Evolutionary conservation across 768 basidiomycete genomes (phyloP), one percentile per base, ranked within the genome.

Genomic region (Strobilomyces dryophilus): DNA sequence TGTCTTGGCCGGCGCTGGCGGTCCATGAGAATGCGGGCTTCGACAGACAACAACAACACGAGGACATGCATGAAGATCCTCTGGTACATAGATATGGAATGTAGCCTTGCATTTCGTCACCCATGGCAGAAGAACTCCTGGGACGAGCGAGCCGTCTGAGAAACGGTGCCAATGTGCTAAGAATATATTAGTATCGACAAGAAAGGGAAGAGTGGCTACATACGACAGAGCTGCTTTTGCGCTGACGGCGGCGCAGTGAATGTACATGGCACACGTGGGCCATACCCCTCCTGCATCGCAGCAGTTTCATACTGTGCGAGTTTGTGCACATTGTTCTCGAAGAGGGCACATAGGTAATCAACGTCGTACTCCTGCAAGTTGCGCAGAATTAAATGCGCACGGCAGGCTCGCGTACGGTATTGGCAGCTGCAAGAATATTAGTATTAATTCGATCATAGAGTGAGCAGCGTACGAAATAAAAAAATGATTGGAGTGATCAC

Each of bases 341-440:
- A 15, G 11, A 54, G 44, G 1, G 34, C 49, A 4, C 3, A 5
- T 1, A 54, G 29, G 12, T 54, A 54, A 5, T 46, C 15, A 5
- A 29, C 20, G 9, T 54, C 24, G 4, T 54, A 54, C 31, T 54
- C 53, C 29, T 54, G 53, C 5, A 54, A 21, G 14, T 54, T 45
- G 4, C 18, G 8, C 44, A 54, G 9, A 21, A 54, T 35, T 8
- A 54, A 44, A 32, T 54, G 53, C 1, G 44, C 36, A 27, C 5
- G 18, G 11, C 12, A 9, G 50, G 15, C n/a, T 3, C 9, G 20
- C 12, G 17, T 34, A 10, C 10, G 37, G 14, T 54, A 54, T 27
- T 3, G 45, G 5, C 53, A 54, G 18, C 53, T 54, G 26, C 5
- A 3, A 34, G 14, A 11, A 34, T 34, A 34, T 34, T 34, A 34